Evolutionary conservation across 495 filamentous ascomycete species (phyloP).

Genomic region (Immersiella caudata): DNA sequence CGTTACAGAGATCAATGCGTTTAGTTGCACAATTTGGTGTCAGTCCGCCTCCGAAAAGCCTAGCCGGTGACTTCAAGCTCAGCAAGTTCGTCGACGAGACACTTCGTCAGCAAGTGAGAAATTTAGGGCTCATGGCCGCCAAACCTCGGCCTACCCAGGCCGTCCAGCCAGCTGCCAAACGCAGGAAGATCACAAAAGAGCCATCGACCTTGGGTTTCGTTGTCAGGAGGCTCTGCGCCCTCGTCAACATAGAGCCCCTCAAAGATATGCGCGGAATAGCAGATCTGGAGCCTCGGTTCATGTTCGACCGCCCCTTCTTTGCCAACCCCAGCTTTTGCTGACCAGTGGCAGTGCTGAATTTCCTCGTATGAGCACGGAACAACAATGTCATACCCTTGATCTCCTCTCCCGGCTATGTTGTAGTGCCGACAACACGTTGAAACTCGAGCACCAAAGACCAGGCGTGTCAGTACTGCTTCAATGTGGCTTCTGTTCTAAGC

Average conservation of each 20-base stretch:
- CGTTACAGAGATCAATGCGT: constrained; percentile 35
- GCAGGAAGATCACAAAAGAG: constrained; percentile 34
- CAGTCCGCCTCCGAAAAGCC: constrained; percentile 17
- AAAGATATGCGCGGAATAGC: constrained; percentile 18
- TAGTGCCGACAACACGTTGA: constrained; percentile 39
- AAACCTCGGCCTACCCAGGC: constrained; percentile 15
- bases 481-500: constrained; percentile 30
- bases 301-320: constrained; percentile 33
- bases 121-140: constrained; percentile 21
- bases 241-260: neutral
- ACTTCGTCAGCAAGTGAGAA: constrained; percentile 33
- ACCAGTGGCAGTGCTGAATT: constrained; percentile 32
- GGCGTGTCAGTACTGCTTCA: constrained; percentile 12
- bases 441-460: constrained; percentile 1
- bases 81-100: constrained; percentile 35
- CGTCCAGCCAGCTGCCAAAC: constrained; percentile 36
- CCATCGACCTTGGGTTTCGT: constrained; percentile 23
- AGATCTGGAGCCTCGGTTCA: constrained; percentile 26
- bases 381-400: constrained; percentile 40
- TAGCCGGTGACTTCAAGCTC: constrained; percentile 21
- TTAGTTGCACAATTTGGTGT: constrained; percentile 34
- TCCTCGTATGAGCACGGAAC: constrained; percentile 29
- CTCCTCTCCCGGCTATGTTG: constrained; percentile 42
- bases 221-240: neutral
- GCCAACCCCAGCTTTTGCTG: neutral